Evolutionary conservation across 208 protist species (phyloP), one percentile per base, ranked within the genome.

Genomic region (Crithidia fasciculata): DNA sequence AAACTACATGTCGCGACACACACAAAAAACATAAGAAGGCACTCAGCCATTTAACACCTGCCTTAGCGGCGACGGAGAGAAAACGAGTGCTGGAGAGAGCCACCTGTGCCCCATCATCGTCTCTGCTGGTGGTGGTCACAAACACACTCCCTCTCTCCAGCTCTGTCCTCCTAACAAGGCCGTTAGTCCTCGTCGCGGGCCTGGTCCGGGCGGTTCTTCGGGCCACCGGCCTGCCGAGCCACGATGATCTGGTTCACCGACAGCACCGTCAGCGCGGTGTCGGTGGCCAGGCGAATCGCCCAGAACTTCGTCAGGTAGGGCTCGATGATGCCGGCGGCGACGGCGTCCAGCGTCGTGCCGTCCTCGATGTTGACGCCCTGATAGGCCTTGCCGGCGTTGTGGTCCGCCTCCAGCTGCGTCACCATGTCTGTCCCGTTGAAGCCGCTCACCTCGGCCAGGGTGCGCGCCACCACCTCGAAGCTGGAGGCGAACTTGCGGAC

Each of bases 401-500:
- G 98, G 28, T 97, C 94, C 36, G 97, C 97, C 71, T 98, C 95
- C 44, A 99, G 72, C 74, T 98, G 94, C 15, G 98, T 98, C 16
- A 99, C 87, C 53, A 99, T 85, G 64, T 99, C 92, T 10, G 96
- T 98, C 18, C 93, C 90, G 69, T 98, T 97, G 61, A 98, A 93
- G 64, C 99, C 99, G 62, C 96, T 93, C 52, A 99, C 99, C 85
- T 99, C 98, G 2, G 99, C 97, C 15, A 99, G 87, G 2, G 98
- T 99, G 50, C 95, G 87, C 44, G 98, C 98, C 55, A 99, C 92
- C 28, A 99, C 94, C 84, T 98, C 97, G 47, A 99, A 98, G 60
- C 98, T 98, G 66, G 99, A 93, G 5, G 97, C 99, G 84, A 93
- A 99, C 79, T 98, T 98, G 70, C 97, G 93, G 81, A 99, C 98